Evolutionary conservation across 306 rosid species (phyloP).

Genomic region (Albizia julibrissin): DNA sequence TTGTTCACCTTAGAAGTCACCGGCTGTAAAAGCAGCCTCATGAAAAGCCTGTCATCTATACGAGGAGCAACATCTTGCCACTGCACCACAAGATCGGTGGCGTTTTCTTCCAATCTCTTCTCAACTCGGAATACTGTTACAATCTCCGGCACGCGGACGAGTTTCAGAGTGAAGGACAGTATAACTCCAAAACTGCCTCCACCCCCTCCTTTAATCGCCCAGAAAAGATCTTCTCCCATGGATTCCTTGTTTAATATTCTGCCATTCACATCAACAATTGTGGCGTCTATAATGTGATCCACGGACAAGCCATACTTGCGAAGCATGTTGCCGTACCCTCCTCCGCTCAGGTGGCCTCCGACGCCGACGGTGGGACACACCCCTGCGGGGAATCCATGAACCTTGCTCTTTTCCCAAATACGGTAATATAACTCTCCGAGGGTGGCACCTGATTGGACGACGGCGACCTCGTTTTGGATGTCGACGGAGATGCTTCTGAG

Average conservation of each 20-base stretch:
- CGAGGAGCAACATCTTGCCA: conserved; percentile 71
- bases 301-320: conserved; percentile 68
- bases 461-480: conserved; percentile 41
- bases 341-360: conserved; percentile 84
- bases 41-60: conserved; percentile 50
- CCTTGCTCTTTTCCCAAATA: conserved; percentile 64
- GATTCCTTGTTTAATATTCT: conserved; percentile 49
- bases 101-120: conserved; percentile 44
- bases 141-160: conserved; percentile 60
- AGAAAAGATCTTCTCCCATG: conserved; percentile 85
- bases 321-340: conserved; percentile 79
- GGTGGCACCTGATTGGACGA: conserved; percentile 69
- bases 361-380: conserved; percentile 73
- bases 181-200: conserved; percentile 80
- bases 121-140: conserved; percentile 56
- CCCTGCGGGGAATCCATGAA: conserved; percentile 74
- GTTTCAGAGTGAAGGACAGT: conserved; percentile 52
- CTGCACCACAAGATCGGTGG: conserved; percentile 56
- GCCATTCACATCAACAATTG: conserved; percentile 64
- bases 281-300: conserved; percentile 69
- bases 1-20: conserved; percentile 48
- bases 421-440: conserved; percentile 74
- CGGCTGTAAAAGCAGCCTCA: conserved; percentile 62
- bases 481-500: conserved; percentile 55
- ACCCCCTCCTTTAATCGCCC: conserved; percentile 88